Evolutionary conservation across 2,329 filamentous ascomycete species (phyloP).

Genomic region (Phaeosphaeria sp.): DNA sequence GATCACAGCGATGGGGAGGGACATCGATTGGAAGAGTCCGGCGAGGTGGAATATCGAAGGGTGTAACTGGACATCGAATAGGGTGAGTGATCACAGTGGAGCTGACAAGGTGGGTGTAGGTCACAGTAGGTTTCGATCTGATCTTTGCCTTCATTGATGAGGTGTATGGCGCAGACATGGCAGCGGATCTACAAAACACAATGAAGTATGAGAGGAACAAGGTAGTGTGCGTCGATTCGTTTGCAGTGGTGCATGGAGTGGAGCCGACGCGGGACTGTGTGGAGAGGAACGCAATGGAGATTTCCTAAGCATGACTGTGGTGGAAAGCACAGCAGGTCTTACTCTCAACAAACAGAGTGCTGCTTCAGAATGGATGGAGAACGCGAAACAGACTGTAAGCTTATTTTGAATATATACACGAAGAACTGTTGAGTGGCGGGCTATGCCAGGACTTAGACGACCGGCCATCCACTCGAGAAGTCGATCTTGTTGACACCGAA

Average conservation of each 20-base stretch:
- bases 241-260: not conserved
- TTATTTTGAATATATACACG: not conserved
- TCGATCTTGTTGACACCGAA: slow-evolving; percentile 61
- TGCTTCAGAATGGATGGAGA: no score
- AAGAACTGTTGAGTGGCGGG: not conserved
- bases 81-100: not conserved
- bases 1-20: not conserved
- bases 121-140: not conserved
- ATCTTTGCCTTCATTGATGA: not conserved
- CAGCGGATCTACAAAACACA: not conserved
- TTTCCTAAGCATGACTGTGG: not conserved
- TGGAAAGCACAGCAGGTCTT: no score
- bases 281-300: not conserved
- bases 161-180: not conserved
- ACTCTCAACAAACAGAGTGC: no score
- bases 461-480: slow-evolving; percentile 59
- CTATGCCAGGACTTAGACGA: slow-evolving; percentile 28
- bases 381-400: no score
- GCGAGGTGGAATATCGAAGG: not conserved
- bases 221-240: not conserved
- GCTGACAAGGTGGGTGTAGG: not conserved
- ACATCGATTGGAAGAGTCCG: not conserved
- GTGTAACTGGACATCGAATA: not conserved
- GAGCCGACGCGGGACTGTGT: not conserved
- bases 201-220: not conserved